phyloP scores from a whole-genome alignment of 208 protist genomes.

The Tritrichomonas musculus region DNA sequence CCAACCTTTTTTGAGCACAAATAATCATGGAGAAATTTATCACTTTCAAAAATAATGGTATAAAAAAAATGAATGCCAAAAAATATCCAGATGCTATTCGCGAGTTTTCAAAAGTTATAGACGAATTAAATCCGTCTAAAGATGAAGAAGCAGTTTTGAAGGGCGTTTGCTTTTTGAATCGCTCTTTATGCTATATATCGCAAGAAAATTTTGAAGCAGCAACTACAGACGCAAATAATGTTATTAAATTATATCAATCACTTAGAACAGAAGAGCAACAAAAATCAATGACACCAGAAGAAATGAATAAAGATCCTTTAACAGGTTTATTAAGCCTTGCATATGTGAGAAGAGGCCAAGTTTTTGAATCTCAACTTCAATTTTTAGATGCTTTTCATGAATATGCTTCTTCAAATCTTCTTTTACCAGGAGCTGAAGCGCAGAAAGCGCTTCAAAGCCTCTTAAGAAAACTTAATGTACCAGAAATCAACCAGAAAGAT shows the following conservation, averaged over 20 bases:
- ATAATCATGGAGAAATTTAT: not conserved
- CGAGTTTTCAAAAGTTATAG: not conserved
- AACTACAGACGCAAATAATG: not conserved
- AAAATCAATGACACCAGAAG: not conserved
- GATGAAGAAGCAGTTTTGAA: constrained; percentile 9
- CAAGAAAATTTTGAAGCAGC: not conserved
- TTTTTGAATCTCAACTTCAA: not conserved
- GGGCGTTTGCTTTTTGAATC: not conserved
- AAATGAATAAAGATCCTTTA: not conserved
- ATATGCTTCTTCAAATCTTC: not conserved
- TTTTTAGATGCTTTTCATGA: constrained; percentile 12
- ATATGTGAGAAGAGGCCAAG: not conserved
- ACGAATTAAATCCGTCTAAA: not conserved
- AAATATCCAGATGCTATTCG: not conserved
- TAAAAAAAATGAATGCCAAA: not conserved
- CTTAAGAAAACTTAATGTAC: not conserved
- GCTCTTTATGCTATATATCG: not conserved
- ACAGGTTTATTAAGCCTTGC: not conserved
- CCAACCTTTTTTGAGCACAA: too few relatives aligned
- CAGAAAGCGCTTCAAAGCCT: not conserved
- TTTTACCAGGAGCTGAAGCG: not conserved
- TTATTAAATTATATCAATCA: not conserved
- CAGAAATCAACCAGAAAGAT: not conserved
- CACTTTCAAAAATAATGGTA: not conserved
- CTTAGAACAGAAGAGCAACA: not conserved